Conservation (phyloP, 768 basidiomycete species). For the Sistotremastrum niveocremeum region DNA sequence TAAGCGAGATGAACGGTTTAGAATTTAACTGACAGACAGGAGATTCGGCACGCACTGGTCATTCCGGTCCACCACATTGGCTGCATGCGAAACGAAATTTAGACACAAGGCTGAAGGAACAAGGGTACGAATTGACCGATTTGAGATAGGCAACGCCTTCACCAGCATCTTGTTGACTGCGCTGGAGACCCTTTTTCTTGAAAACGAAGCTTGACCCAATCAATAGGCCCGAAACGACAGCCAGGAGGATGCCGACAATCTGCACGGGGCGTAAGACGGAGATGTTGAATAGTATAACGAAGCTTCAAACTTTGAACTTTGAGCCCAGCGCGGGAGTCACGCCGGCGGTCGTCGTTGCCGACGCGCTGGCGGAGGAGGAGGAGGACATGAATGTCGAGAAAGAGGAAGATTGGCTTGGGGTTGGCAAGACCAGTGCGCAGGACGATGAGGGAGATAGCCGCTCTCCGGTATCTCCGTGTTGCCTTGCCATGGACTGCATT, state of each 20-base stretch:
- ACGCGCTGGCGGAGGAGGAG: constrained; percentile 3
- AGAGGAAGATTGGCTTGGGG: background rate
- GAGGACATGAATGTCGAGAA: constrained; percentile 4
- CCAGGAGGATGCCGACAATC: constrained; percentile 68
- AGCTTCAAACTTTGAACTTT: constrained; percentile 1
- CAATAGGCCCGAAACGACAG: constrained; percentile 66
- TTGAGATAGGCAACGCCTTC: constrained; percentile 94
- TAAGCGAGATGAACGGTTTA: constrained; percentile 11
- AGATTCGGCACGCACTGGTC: constrained; percentile 42
- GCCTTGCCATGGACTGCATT: too few relatives aligned
- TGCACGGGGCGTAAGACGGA: constrained; percentile 13
- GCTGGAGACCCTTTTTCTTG: constrained; percentile 89
- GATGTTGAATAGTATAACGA: background rate
- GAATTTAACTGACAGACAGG: background rate
- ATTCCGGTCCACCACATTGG: constrained; percentile 91
- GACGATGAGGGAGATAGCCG: too few relatives aligned
- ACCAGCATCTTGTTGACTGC: constrained; percentile 62
- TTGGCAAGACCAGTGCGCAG: too few relatives aligned
- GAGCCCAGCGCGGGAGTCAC: constrained; percentile 3
- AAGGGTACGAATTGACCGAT: constrained; percentile 43
- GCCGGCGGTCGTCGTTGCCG: constrained; percentile 5
- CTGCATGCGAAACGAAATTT: constrained; percentile 22
- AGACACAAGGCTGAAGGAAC: constrained; percentile 2
- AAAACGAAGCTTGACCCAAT: constrained; percentile 93
- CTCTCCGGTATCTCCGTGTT: too few relatives aligned